Base-by-base conservation (phyloP, 129 eudicot genomes). In the Helichrysum umbraculigerum region DNA sequence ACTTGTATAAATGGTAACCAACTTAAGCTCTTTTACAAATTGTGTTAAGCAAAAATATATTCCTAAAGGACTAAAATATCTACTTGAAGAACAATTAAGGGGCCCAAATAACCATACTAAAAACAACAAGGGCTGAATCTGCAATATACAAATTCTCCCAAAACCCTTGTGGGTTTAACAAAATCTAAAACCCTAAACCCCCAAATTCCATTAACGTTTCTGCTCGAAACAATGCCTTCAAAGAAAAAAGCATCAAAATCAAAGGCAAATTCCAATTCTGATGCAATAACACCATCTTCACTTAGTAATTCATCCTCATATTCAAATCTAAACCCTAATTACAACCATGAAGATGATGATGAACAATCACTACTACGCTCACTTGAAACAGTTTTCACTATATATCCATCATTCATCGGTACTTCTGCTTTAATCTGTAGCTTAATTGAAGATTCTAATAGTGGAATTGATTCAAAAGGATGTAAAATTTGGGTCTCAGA, bases 401-500 rank as follows among this genome's bases (percentile, higher is more conserved):
- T 84, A 61, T 91, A 80, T 79, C 98, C 98, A 21, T 82, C 83
- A 50, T 77, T 91, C 16, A 89, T 94, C 9, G 86, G 82, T 29
- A 59, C 81, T 71, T 70, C 76, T 60, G 91, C 93, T 70, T 66
- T 91, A 4, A 70, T 86, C 64, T 88, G 89, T 70, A 78, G 68
- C 37, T 34, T 89, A 22, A 32, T n/a, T 20, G 88, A 87, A 47
- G 86, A 76, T 25, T 70, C 56, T 61, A 51, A 63, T 54, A 82
- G 58, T 20, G 75, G 62, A 33, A 47, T 68, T 66, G 84, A 78
- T 30, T 28, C 75, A 4, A 91, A 59, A 83, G 88, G 86, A 21
- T 82, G 83, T 78, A 86, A 76, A 66, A 63, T 94, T 52, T 94
- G 97, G 97, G 86, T 94, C 17, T 91, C 97, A 0, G 92, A 91